A percentile compares a stretch with the other conserved stretches of the same genome.
Evolutionary conservation across 805 yeast species (phyloP).

Genomic region (Diddensiella transvaalensis): DNA sequence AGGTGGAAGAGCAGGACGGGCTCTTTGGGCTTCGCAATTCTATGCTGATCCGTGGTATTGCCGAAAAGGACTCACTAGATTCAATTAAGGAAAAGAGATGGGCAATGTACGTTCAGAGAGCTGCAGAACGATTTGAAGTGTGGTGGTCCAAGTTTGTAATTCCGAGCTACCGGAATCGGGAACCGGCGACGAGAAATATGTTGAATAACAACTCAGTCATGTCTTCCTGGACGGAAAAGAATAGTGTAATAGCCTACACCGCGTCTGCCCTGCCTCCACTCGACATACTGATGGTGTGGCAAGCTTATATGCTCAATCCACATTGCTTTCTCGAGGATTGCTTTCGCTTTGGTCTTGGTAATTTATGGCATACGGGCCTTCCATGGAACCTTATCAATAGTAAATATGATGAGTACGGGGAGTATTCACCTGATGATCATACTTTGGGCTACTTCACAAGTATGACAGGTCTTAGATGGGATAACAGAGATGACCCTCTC

Average conservation of each 20-base stretch:
- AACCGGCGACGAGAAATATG: not conserved
- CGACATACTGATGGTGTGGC: constrained; percentile 28
- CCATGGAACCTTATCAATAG: constrained; percentile 14
- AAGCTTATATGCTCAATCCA: constrained; percentile 25
- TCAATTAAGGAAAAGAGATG: constrained; percentile 15
- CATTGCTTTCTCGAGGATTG: constrained; percentile 21
- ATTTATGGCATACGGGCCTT: constrained; percentile 7
- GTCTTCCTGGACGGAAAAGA: too few relatives aligned
- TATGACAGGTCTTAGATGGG: constrained; percentile 10
- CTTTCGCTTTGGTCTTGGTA: constrained; percentile 6
- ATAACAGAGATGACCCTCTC: constrained; percentile 4
- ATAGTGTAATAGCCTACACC: not conserved
- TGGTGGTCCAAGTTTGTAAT: constrained; percentile 15
- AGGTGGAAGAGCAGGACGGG: constrained; percentile 9
- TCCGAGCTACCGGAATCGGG: not conserved
- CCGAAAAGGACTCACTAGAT: too few relatives aligned
- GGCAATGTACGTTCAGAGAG: constrained; percentile 14
- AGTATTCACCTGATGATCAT: not conserved
- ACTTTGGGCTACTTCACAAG: constrained; percentile 1
- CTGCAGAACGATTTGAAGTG: constrained; percentile 15
- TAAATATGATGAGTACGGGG: not conserved
- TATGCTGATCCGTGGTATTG: not conserved
- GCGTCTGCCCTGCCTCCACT: constrained; percentile 17
- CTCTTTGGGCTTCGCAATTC: constrained; percentile 14
- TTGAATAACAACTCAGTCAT: not conserved